A percentile compares a stretch with the other conserved stretches of the same genome.
Conservation (phyloP, 2,329 filamentous ascomycete species). For the Monilinia fructigena region DNA sequence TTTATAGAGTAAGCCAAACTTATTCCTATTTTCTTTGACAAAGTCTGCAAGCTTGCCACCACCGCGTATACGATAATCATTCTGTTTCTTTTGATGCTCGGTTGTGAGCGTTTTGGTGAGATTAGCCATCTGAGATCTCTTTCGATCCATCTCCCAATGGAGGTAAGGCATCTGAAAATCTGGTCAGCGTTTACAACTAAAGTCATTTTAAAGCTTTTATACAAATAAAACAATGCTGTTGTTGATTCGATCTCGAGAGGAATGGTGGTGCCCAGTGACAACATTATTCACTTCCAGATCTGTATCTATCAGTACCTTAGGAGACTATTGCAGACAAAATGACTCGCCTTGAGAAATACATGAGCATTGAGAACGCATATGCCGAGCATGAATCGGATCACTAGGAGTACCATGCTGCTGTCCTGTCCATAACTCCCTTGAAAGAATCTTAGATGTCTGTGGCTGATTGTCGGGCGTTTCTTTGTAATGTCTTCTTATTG, state of each 20-base stretch:
- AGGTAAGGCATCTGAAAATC: constrained; percentile 33
- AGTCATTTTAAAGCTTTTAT: constrained; percentile 19
- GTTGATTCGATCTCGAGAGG: neutral
- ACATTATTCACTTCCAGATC: neutral
- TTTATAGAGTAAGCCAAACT: neutral
- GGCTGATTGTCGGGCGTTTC: constrained; percentile 13
- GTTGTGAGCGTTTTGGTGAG: constrained; percentile 27
- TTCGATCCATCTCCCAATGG: constrained; percentile 36
- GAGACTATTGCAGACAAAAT: neutral
- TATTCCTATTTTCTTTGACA: neutral
- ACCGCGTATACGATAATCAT: neutral
- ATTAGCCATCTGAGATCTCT: constrained; percentile 24
- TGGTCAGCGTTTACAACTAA: neutral
- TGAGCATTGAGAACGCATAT: constrained; percentile 29
- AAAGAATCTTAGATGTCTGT: constrained; percentile 24
- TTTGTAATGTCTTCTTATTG: constrained; percentile 26
- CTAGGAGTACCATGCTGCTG: constrained; percentile 28
- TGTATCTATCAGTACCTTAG: neutral
- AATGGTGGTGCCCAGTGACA: neutral
- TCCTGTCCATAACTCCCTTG: constrained; percentile 29
- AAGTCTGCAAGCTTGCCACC: constrained; percentile 13
- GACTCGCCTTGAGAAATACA: constrained; percentile 24
- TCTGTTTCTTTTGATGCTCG: neutral
- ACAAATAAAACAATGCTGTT: neutral
- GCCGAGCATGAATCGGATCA: constrained; percentile 31